Base-by-base conservation (phyloP, 108 stramenopile genomes). In the Fistulifera pelliculosa region DNA sequence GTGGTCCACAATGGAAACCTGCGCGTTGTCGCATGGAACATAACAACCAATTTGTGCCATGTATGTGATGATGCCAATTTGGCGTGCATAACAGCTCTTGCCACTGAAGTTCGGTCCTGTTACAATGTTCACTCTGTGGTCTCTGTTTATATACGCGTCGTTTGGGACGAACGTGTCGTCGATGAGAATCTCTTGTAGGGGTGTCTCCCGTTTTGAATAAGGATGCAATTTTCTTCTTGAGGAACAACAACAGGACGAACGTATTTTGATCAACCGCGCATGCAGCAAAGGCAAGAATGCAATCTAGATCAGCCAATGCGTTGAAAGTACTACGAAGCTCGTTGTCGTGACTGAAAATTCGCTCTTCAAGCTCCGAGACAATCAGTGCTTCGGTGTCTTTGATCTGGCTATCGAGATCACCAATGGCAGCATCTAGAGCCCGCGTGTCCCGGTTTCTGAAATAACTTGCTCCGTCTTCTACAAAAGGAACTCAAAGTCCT, bases 61-160 rank as follows among this genome's bases (percentile, higher is more conserved):
- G 61, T 93, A 98, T 0, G 93, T 90, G 15, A 95, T 48, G 11
- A 89, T 57, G 18, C 89, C 93, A 38, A 94, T 84, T 58, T 84
- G 82, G 12, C 93, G 82, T 13, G 93, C 70, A 60, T 96, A 98
- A 56, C 95, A 95, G 31, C 85, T 88, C 48, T 98, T 98, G 15
- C 96, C 96, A 38, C 79, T 81, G 60, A 77, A 95, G 70, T 98
- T 98, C 12, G 95, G 89, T 22, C 96, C 96, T 0, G 96, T 94
- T 38, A 98, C 72, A 42, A 96, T 60, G 13, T 73, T 67, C 18
- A 97, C 77, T 17, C 81, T 78, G 42, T 78, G 68, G 13, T 54
- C 55, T 27, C 65, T 61, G 35, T 84, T 76, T 24, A 95, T 71
- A 13, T 62, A 40, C 15, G 86, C 77, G 49, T 94, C 85, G 64